A percentile compares a stretch with the other conserved stretches of the same genome.
These are phyloP conservation scores for Salix koriyanagi DNA, from an alignment of 345 rosid species.

Conservation along the genomic window DNA sequence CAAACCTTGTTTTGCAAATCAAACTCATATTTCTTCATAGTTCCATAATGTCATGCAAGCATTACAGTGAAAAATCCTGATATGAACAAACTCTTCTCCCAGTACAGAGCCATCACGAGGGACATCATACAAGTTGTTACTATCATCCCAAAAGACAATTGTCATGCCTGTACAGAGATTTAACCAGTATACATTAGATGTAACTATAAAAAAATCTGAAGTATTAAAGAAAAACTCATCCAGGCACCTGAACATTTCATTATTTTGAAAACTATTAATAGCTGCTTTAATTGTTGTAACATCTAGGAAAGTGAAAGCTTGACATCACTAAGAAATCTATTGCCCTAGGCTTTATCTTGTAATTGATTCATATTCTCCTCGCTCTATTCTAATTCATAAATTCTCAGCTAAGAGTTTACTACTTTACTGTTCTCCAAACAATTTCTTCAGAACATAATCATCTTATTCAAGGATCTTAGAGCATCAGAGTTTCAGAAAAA, in stretches of 20 bases:
- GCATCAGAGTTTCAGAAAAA: neutral
- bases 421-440: neutral
- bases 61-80: constrained; percentile 43
- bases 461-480: neutral
- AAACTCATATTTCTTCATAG: constrained; percentile 51
- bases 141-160: constrained; percentile 46
- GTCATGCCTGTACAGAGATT: constrained; percentile 42
- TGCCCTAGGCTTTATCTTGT: neutral
- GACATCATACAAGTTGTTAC: constrained; percentile 66
- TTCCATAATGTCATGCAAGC: constrained; percentile 62
- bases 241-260: neutral
- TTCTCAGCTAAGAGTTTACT: neutral
- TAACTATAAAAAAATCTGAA: neutral
- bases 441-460: neutral
- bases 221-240: too few relatives aligned
- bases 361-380: neutral
- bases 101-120: constrained; percentile 45
- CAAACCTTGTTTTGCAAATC: constrained; percentile 54
- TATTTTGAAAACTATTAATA: neutral
- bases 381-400: neutral
- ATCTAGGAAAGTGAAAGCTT: neutral
- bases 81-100: constrained; percentile 42
- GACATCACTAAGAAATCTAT: neutral
- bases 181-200: neutral
- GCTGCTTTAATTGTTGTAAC: neutral